Conservation (phyloP, 345 rosid genomes). For the Viola odorata region DNA sequence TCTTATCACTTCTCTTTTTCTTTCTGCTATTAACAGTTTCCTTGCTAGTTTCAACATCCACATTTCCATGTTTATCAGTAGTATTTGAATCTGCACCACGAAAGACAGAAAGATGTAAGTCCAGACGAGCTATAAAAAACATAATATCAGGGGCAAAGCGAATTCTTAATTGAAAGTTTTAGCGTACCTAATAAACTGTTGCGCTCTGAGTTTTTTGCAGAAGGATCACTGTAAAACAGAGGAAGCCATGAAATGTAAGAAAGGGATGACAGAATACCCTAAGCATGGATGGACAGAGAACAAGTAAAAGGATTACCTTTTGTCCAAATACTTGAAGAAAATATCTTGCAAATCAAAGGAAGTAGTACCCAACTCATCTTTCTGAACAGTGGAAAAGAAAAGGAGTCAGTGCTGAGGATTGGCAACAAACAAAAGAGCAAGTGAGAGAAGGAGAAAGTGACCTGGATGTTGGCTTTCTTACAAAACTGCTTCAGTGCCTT, state of each 20-base stretch:
- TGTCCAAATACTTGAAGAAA: conserved; percentile 41
- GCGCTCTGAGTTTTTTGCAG: conserved; percentile 11
- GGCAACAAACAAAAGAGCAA: not conserved
- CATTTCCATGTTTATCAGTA: no score
- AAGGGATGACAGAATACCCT: not conserved
- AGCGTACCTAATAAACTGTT: conserved; percentile 27
- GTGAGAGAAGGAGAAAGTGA: not conserved
- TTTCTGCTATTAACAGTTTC: conserved; percentile 7
- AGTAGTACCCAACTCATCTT: conserved; percentile 30
- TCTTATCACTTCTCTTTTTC: conserved; percentile 18
- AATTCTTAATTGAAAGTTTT: not conserved
- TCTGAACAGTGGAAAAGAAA: conserved; percentile 30
- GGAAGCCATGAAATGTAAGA: not conserved
- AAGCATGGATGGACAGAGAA: not conserved
- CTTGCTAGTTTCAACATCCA: not conserved
- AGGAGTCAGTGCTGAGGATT: not conserved
- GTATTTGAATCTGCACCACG: no score
- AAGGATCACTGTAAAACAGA: conserved; percentile 20
- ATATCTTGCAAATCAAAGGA: conserved; percentile 55
- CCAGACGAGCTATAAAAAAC: no score
- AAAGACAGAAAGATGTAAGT: no score
- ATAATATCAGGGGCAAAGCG: not conserved
- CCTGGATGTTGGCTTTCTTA: conserved; percentile 61
- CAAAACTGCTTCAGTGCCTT: conserved; percentile 66
- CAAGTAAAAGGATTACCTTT: conserved; percentile 27